Evolutionary conservation across 257 asterid species (phyloP).

Genomic region (Solanum rostratum): DNA sequence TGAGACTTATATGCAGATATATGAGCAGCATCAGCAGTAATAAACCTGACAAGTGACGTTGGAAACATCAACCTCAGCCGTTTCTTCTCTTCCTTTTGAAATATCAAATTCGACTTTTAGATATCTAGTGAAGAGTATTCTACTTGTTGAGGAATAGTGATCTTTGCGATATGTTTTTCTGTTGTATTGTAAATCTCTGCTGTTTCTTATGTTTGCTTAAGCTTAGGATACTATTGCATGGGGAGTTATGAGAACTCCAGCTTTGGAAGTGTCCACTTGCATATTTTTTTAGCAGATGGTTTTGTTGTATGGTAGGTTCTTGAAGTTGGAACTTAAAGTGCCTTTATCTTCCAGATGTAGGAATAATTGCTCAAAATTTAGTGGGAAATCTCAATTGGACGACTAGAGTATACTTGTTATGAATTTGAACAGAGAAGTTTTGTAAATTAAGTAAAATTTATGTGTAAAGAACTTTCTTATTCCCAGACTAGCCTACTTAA

Average conservation of each 20-base stretch:
- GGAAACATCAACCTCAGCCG: not conserved
- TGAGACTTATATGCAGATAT: slow-evolving; percentile 90
- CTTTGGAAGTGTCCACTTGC: not conserved
- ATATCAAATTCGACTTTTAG: not conserved
- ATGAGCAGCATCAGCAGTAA: slow-evolving; percentile 70
- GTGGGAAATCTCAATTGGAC: not conserved
- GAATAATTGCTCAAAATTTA: not conserved
- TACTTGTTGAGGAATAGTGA: not conserved
- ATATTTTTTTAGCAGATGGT: not conserved
- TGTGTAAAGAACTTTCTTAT: not conserved
- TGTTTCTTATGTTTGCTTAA: not conserved
- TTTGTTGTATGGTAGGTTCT: not conserved
- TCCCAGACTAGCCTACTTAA: not conserved
- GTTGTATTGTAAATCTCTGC: not conserved
- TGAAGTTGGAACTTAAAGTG: not conserved
- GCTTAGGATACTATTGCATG: not conserved
- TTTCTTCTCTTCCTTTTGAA: not conserved
- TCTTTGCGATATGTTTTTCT: not conserved
- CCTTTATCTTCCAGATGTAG: not conserved
- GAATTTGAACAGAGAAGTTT: not conserved
- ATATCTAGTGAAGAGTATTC: not conserved
- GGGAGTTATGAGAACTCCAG: not conserved
- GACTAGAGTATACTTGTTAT: not conserved
- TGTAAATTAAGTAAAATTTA: not conserved
- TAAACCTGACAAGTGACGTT: not conserved